Percentiles rank a stretch among this genome's conserved stretches.
Conservation (phyloP, 495 filamentous ascomycete genomes). For the Aspergillus panamensis region DNA sequence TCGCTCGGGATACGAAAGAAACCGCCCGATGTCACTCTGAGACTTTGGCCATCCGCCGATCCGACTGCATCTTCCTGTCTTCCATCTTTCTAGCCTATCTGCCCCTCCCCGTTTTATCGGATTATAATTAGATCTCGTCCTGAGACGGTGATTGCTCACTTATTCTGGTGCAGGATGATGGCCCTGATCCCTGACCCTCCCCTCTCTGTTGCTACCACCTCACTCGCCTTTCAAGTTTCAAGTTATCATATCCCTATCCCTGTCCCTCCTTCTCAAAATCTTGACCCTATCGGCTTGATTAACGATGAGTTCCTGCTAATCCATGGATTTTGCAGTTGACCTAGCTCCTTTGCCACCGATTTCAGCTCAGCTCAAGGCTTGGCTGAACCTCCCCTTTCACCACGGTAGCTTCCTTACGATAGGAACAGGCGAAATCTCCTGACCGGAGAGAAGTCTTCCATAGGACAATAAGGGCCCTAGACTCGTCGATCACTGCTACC, state of each 20-base stretch:
- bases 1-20: not conserved
- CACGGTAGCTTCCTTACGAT: not conserved
- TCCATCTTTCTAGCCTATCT: not conserved
- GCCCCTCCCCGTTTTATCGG: too few relatives aligned
- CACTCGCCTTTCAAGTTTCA: too few relatives aligned
- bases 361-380: too few relatives aligned
- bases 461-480: not conserved
- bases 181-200: too few relatives aligned
- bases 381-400: too few relatives aligned
- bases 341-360: too few relatives aligned
- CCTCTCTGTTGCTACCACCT: too few relatives aligned
- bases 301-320: too few relatives aligned
- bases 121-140: too few relatives aligned
- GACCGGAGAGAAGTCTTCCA: not conserved
- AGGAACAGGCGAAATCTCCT: not conserved
- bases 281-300: not conserved
- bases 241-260: not conserved
- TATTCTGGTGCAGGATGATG: too few relatives aligned
- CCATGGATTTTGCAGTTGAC: too few relatives aligned
- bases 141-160: too few relatives aligned
- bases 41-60: not conserved
- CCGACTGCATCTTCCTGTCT: not conserved
- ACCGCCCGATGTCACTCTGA: constrained; percentile 9
- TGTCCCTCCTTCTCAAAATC: not conserved
- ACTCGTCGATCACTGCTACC: not conserved